phyloP scores from a whole-genome alignment of 108 stramenopile species.

The Stephanodiscus triporus region DNA sequence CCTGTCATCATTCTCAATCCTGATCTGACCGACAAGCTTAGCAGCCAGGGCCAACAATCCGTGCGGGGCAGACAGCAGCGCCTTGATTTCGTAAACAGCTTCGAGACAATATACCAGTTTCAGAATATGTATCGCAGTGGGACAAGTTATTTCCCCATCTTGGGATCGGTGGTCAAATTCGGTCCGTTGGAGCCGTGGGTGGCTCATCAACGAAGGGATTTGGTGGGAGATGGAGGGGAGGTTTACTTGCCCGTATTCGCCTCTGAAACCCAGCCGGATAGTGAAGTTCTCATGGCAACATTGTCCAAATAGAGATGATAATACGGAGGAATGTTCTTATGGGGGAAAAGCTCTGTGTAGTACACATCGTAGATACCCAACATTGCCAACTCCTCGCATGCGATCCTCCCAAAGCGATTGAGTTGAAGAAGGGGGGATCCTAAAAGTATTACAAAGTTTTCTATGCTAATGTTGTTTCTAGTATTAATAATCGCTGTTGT shows the following conservation, averaged over 20 bases:
- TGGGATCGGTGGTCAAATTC: constrained; percentile 72
- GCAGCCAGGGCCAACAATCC: constrained; percentile 79
- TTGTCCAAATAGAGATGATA: constrained; percentile 31
- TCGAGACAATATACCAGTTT: constrained; percentile 79
- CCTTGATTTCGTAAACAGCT: constrained; percentile 73
- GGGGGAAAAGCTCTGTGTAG: neutral
- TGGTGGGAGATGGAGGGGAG: constrained; percentile 66
- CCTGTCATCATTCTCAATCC: constrained; percentile 85
- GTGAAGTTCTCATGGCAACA: constrained; percentile 67
- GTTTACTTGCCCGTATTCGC: constrained; percentile 76
- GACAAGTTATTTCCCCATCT: constrained; percentile 85
- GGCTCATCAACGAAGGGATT: constrained; percentile 81
- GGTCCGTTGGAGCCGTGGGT: constrained; percentile 69
- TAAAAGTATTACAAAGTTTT: too few species aligned
- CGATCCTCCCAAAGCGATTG: too few species aligned
- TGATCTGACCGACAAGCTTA: constrained; percentile 81
- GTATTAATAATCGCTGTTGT: too few species aligned
- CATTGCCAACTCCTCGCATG: too few species aligned
- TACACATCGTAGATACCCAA: too few species aligned
- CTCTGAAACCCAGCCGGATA: constrained; percentile 63
- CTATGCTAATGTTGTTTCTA: too few species aligned
- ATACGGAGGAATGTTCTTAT: neutral
- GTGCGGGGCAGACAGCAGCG: constrained; percentile 79
- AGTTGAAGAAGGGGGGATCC: too few species aligned
- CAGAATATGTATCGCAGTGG: constrained; percentile 84